These are phyloP conservation scores for Pestalotiopsis sp. DNA, from an alignment of 2,329 filamentous ascomycete genomes.

Conservation along the genomic window DNA sequence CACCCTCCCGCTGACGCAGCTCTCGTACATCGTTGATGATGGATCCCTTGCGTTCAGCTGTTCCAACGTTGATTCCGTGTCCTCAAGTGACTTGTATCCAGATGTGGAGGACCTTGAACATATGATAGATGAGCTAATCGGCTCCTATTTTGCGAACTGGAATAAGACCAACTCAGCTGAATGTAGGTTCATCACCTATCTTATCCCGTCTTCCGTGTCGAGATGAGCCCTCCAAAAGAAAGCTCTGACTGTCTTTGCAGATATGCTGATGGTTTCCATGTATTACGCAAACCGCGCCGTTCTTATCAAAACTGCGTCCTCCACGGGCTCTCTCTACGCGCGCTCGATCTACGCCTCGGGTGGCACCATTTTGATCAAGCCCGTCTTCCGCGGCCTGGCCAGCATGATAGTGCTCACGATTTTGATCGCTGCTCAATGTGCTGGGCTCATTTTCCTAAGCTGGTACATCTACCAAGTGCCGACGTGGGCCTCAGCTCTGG, in stretches of 20 bases:
- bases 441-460: constrained; percentile 9
- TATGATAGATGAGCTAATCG: constrained; percentile 10
- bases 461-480: constrained; percentile 18
- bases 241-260: not conserved
- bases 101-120: constrained; percentile 4
- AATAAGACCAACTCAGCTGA: constrained; percentile 15
- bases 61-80: not conserved
- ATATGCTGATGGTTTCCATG: constrained; percentile 20
- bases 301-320: constrained; percentile 11
- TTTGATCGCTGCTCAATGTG: constrained; percentile 14
- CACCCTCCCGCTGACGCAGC: constrained; percentile 17
- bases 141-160: constrained; percentile 13
- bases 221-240: not conserved
- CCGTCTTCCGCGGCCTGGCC: constrained; percentile 8
- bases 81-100: not conserved
- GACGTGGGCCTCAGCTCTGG: constrained; percentile 16
- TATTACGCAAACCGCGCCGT: constrained; percentile 20
- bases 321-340: not conserved
- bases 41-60: constrained; percentile 4
- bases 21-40: not conserved
- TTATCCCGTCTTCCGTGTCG: not conserved
- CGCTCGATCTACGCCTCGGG: constrained; percentile 17
- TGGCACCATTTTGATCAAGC: constrained; percentile 14
- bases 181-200: not conserved
- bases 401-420: constrained; percentile 16